A percentile compares a stretch with the other conserved stretches of the same genome.
Evolutionary conservation across 495 filamentous ascomycete genomes (phyloP).

Genomic region (Pseudomonodictys pantanalensis): DNA sequence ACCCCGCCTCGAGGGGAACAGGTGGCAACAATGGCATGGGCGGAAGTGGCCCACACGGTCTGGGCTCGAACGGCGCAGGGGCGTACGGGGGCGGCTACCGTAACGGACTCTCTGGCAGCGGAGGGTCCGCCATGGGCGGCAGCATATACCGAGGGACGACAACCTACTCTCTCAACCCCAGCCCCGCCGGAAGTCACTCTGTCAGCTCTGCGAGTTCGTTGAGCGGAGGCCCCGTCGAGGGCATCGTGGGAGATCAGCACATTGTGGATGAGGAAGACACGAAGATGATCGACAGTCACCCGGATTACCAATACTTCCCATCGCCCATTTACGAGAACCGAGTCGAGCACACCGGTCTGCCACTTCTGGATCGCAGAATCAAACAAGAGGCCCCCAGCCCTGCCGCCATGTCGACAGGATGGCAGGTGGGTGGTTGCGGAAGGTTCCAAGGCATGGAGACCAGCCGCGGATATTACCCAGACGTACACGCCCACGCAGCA

Average conservation of each 20-base stretch:
- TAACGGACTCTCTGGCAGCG: conserved; percentile 20
- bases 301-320: conserved; percentile 41
- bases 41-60: conserved; percentile 43
- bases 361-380: conserved; percentile 29
- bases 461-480: conserved; percentile 38
- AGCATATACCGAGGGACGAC: conserved; percentile 27
- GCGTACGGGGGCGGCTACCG: conserved; percentile 16
- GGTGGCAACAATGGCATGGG: conserved; percentile 54
- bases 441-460: conserved; percentile 39
- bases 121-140: conserved; percentile 16
- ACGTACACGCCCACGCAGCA: conserved; percentile 30
- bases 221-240: conserved; percentile 37
- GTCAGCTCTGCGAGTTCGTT: conserved; percentile 40
- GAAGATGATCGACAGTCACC: conserved; percentile 31
- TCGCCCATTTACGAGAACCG: conserved; percentile 36
- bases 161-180: conserved; percentile 36
- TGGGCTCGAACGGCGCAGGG: conserved; percentile 19
- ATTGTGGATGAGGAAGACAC: conserved; percentile 37
- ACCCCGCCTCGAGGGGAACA: conserved; percentile 63
- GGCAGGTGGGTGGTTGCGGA: conserved; percentile 34
- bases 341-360: conserved; percentile 13
- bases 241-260: conserved; percentile 32
- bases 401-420: conserved; percentile 24
- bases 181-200: conserved; percentile 34
- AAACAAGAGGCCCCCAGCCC: conserved; percentile 37